These are phyloP conservation scores for Neobulgaria alba DNA, from an alignment of 2,329 filamentous ascomycete species.

Conservation along the genomic window DNA sequence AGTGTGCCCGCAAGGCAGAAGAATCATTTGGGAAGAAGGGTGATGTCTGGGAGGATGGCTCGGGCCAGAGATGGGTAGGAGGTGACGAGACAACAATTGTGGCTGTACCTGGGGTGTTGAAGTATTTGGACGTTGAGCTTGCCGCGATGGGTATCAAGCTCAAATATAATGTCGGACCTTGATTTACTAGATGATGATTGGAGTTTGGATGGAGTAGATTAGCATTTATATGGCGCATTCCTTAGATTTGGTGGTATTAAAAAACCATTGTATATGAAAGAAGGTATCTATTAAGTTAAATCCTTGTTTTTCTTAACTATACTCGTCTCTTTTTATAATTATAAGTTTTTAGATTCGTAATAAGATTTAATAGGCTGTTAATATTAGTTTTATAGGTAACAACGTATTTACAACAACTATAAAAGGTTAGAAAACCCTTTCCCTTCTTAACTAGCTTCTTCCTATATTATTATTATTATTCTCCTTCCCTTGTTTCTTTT, in stretches of 20 bases:
- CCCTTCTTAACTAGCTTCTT: too few species aligned
- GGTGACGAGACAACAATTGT: conserved; percentile 88
- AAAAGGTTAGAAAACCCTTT: too few species aligned
- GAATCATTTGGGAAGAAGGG: conserved; percentile 45
- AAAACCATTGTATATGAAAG: conserved; percentile 8
- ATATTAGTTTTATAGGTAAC: too few species aligned
- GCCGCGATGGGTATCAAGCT: conserved; percentile 94
- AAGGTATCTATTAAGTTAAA: too few species aligned
- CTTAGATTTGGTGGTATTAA: conserved; percentile 16
- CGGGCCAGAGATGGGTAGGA: conserved; percentile 74
- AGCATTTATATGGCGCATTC: conserved; percentile 11
- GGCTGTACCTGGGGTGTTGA: conserved; percentile 84
- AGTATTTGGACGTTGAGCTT: conserved; percentile 89
- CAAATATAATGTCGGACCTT: conserved; percentile 68
- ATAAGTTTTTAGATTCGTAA: too few species aligned
- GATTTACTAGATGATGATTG: conserved; percentile 2
- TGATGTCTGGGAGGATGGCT: conserved; percentile 88
- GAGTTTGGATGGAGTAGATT: neutral
- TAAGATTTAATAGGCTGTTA: too few species aligned
- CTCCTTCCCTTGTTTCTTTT: too few species aligned
- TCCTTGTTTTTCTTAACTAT: too few species aligned
- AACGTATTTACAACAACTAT: too few species aligned
- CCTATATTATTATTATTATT: too few species aligned
- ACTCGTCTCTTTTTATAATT: too few species aligned
- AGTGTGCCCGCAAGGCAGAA: conserved; percentile 50